phyloP scores from a whole-genome alignment of 306 rosid genomes.

The Acmispon strigosus region DNA sequence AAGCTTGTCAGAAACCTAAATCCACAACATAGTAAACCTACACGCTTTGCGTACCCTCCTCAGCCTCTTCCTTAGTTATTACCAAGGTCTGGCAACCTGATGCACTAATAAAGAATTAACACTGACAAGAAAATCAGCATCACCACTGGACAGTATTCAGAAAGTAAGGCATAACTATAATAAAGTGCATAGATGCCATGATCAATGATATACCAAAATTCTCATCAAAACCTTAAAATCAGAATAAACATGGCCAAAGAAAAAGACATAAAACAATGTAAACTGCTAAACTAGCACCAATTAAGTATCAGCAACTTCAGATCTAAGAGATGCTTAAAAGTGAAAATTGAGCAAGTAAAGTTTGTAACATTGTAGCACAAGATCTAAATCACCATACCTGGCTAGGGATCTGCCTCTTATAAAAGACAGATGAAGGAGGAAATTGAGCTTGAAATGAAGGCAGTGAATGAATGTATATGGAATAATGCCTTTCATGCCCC shows the following conservation, averaged over 20 bases:
- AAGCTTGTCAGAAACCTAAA: slow-evolving; percentile 5
- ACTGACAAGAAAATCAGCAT: no score
- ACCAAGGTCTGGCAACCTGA: not conserved
- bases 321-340: not conserved
- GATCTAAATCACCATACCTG: slow-evolving; percentile 48
- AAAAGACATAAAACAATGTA: not conserved
- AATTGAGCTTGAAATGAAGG: slow-evolving; percentile 66
- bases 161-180: not conserved
- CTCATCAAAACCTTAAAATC: not conserved
- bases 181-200: not conserved
- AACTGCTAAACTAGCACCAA: not conserved
- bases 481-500: slow-evolving; percentile 57
- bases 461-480: slow-evolving; percentile 75
- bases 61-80: not conserved
- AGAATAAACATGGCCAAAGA: not conserved
- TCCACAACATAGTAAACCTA: slow-evolving; percentile 8
- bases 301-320: slow-evolving; percentile 4
- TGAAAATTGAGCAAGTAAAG: not conserved
- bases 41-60: not conserved
- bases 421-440: slow-evolving; percentile 53
- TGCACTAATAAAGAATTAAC: not conserved
- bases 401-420: slow-evolving; percentile 82
- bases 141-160: not conserved
- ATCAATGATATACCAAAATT: not conserved
- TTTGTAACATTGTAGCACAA: not conserved